Evolutionary conservation across 148 eudicot species (phyloP).

Genomic region (Nyssa sinensis): DNA sequence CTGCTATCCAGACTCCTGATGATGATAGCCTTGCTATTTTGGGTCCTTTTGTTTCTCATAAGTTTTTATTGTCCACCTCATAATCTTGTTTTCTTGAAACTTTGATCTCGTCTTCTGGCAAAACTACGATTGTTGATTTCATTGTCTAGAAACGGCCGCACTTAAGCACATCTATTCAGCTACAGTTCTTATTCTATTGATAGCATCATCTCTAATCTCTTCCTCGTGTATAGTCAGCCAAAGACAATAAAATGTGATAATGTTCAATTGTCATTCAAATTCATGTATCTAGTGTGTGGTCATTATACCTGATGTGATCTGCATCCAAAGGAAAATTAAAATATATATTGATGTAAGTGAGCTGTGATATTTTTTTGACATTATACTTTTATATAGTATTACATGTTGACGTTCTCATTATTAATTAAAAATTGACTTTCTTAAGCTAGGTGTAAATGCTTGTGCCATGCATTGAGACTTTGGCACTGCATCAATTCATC

Average conservation of each 20-base stretch:
- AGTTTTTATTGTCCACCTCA: background rate
- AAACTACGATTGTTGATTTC: too few species aligned
- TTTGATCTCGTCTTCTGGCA: too few species aligned
- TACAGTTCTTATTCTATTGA: background rate
- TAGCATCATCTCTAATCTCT: too few species aligned
- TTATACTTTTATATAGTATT: too few species aligned
- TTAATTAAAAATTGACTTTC: background rate
- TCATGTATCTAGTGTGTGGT: background rate
- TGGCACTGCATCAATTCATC: background rate
- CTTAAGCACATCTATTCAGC: background rate
- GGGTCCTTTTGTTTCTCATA: too few species aligned
- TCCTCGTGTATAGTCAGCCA: background rate
- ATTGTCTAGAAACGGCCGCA: too few species aligned
- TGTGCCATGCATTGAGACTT: background rate
- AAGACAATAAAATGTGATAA: background rate
- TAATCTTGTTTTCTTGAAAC: too few species aligned
- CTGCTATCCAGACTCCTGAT: background rate
- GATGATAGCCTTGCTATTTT: background rate
- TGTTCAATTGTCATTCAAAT: too few species aligned
- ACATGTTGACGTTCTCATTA: background rate
- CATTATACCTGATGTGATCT: background rate
- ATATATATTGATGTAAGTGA: background rate
- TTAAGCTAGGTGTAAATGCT: background rate
- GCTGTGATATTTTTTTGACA: background rate
- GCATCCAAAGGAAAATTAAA: background rate